A percentile compares a stretch with the other conserved stretches of the same genome.
Conservation (phyloP, 1,284 basidiomycete genomes). For the Malassezia yamatoensis region DNA sequence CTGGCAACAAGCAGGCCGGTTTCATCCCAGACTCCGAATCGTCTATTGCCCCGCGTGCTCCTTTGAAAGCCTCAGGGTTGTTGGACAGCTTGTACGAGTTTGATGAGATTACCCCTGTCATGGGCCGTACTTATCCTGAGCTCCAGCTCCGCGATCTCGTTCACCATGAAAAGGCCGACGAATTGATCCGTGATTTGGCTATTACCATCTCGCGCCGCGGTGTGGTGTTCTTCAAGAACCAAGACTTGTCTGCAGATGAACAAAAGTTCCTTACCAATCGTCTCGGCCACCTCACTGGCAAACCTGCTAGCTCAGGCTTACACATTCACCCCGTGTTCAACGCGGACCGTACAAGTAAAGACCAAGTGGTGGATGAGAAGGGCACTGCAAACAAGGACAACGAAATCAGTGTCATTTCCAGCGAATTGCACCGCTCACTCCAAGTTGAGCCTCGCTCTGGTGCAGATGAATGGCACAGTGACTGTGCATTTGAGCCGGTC, state of each 20-base stretch:
- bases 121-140: constrained; percentile 50
- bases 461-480: constrained; percentile 45
- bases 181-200: constrained; percentile 53
- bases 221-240: constrained; percentile 63
- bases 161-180: constrained; percentile 50
- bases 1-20: not conserved
- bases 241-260: constrained; percentile 52
- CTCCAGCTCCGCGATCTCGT: constrained; percentile 50
- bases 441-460: not conserved
- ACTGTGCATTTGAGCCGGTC: constrained; percentile 62
- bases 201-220: constrained; percentile 58
- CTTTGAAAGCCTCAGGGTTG: constrained; percentile 20
- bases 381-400: constrained; percentile 25
- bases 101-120: constrained; percentile 44
- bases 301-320: constrained; percentile 54
- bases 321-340: constrained; percentile 62
- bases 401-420: constrained; percentile 31
- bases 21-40: not conserved
- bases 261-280: constrained; percentile 52
- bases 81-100: constrained; percentile 23
- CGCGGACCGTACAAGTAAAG: constrained; percentile 46
- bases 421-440: constrained; percentile 11
- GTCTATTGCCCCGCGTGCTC: constrained; percentile 2
- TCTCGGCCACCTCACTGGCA: constrained; percentile 56
- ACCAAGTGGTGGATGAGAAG: constrained; percentile 15